A percentile compares a stretch with the other conserved stretches of the same genome.
These are phyloP conservation scores for Sporothrix brasiliensis DNA, from an alignment of 2,329 filamentous ascomycete genomes.

Conservation along the genomic window DNA sequence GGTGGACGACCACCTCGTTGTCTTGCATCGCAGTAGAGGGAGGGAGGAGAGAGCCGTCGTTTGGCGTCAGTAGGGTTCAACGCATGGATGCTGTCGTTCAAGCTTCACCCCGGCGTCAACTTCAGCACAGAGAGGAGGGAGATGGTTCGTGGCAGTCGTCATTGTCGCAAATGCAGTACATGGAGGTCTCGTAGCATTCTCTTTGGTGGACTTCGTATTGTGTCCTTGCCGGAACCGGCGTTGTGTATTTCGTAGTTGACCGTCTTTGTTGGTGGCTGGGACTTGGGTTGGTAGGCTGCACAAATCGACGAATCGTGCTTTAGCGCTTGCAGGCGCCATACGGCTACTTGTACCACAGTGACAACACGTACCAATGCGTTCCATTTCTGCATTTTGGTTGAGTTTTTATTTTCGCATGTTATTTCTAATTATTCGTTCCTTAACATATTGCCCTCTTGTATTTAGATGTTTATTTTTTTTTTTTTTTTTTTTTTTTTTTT, in stretches of 20 bases:
- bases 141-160: not conserved
- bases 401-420: too few species aligned
- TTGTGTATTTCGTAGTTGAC: not conserved
- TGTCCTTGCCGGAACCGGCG: not conserved
- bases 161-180: not conserved
- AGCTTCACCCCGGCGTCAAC: not conserved
- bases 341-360: not conserved
- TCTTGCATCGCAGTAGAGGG: not conserved
- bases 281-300: not conserved
- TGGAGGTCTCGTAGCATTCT: not conserved
- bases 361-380: not conserved
- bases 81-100: not conserved
- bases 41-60: not conserved
- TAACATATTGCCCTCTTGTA: too few species aligned
- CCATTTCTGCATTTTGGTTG: too few species aligned
- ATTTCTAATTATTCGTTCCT: too few species aligned
- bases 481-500: too few species aligned
- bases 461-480: too few species aligned
- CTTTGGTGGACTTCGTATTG: not conserved
- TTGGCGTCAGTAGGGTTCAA: not conserved
- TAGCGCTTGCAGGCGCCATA: not conserved
- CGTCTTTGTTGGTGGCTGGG: slow-evolving; percentile 1
- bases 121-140: too few species aligned
- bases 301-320: not conserved
- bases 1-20: slow-evolving; percentile 35